phyloP scores from a whole-genome alignment of 768 basidiomycete species.

The Suillus subalutaceus region DNA sequence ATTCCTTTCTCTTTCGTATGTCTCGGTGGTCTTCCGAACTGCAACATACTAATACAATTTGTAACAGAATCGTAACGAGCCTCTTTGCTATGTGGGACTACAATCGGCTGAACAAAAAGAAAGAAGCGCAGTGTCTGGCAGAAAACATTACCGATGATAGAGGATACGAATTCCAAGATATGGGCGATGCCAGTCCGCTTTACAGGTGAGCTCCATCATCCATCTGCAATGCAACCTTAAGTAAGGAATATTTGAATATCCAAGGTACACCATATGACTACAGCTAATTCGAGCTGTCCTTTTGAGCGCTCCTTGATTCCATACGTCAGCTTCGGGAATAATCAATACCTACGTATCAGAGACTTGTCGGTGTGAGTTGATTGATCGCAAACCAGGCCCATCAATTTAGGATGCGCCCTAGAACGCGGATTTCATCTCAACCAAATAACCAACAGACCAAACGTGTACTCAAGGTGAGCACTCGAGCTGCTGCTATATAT shows the following conservation, averaged over 20 bases:
- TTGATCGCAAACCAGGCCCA: not conserved
- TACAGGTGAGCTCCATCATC: conserved; percentile 40
- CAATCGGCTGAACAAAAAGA: conserved; percentile 50
- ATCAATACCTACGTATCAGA: not conserved
- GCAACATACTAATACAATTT: conserved; percentile 28
- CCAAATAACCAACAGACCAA: not conserved
- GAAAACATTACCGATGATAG: conserved; percentile 46
- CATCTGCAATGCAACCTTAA: not conserved
- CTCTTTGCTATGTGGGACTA: conserved; percentile 53
- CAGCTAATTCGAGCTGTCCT: not conserved
- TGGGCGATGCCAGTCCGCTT: conserved; percentile 59
- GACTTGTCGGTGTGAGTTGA: not conserved
- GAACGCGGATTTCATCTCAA: not conserved
- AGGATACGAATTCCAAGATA: conserved; percentile 44
- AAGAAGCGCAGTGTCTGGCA: conserved; percentile 45
- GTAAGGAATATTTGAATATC: not conserved
- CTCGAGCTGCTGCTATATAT: not conserved
- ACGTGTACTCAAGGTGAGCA: not conserved
- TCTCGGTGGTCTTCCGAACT: conserved; percentile 15
- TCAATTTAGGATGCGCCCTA: not conserved
- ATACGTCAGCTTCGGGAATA: too few species aligned
- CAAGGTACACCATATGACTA: not conserved
- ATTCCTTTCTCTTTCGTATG: conserved; percentile 35
- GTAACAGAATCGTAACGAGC: conserved; percentile 42
- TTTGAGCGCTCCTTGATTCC: not conserved